Evolutionary conservation across 768 basidiomycete species (phyloP).

Genomic region (Boletus patriciae): DNA sequence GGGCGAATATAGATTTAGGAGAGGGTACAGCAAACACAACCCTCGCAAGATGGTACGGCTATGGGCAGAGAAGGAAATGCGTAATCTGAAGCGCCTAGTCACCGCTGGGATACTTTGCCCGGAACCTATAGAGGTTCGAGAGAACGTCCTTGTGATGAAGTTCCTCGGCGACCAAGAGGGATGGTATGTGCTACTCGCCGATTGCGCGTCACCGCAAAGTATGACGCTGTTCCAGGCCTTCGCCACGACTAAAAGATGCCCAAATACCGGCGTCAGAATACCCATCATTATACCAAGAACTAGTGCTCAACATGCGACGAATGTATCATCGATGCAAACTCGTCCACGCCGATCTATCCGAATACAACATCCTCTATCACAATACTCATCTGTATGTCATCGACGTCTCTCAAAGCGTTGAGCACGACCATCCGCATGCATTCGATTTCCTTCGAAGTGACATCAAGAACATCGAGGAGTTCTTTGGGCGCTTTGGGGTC

Average conservation of each 20-base stretch:
- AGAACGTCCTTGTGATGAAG: slow-evolving; percentile 95
- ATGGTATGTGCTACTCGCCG: slow-evolving; percentile 53
- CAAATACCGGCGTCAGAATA: slow-evolving; percentile 51
- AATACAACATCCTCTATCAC: slow-evolving; percentile 96
- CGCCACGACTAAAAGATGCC: slow-evolving; percentile 93
- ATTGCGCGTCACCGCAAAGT: neutral
- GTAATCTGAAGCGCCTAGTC: slow-evolving; percentile 84
- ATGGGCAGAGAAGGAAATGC: slow-evolving; percentile 99
- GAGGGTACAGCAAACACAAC: slow-evolving; percentile 85
- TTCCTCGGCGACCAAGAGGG: slow-evolving; percentile 83
- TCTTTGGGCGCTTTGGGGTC: slow-evolving; percentile 77
- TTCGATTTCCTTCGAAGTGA: slow-evolving; percentile 96
- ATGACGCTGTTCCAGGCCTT: slow-evolving; percentile 57
- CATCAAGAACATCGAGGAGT: slow-evolving; percentile 91
- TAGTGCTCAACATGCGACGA: slow-evolving; percentile 73
- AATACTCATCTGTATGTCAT: slow-evolving; percentile 84
- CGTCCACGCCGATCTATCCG: slow-evolving; percentile 96
- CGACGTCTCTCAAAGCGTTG: slow-evolving; percentile 98
- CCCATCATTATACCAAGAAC: slow-evolving; percentile 68
- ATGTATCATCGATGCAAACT: slow-evolving; percentile 92
- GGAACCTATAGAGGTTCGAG: slow-evolving; percentile 87
- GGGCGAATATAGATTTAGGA: slow-evolving; percentile 93
- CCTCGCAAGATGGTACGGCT: slow-evolving; percentile 98
- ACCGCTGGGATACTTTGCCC: slow-evolving; percentile 86
- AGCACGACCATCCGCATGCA: slow-evolving; percentile 95